Percentiles rank a stretch among this genome's conserved stretches.
Evolutionary conservation across 1,284 basidiomycete species (phyloP).

Genomic region (Exobasidium cylindrosporum): DNA sequence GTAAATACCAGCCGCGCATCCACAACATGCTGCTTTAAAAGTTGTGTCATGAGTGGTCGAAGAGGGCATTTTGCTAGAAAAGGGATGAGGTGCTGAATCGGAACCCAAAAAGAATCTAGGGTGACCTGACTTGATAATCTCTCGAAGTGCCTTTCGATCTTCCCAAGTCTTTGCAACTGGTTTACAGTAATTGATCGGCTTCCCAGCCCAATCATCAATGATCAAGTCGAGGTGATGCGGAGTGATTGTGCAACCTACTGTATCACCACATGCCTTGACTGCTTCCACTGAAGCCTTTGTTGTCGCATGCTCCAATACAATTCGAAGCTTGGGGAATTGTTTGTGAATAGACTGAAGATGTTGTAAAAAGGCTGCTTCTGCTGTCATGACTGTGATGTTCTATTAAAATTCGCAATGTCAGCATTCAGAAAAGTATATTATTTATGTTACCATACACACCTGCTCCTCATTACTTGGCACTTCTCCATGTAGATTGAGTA

Average conservation of each 20-base stretch:
- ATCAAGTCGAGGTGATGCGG: slow-evolving; percentile 92
- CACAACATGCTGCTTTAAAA: slow-evolving; percentile 24
- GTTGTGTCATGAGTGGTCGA: slow-evolving; percentile 26
- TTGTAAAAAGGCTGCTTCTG: slow-evolving; percentile 83
- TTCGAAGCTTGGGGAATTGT: slow-evolving; percentile 85
- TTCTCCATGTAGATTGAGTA: slow-evolving; percentile 96
- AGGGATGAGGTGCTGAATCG: slow-evolving; percentile 91
- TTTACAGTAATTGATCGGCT: slow-evolving; percentile 95
- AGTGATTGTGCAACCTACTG: slow-evolving; percentile 95
- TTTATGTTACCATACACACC: slow-evolving; percentile 58
- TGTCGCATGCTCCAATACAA: slow-evolving; percentile 98
- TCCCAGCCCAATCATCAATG: slow-evolving; percentile 95
- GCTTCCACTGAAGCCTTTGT: slow-evolving; percentile 90
- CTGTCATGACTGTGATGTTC: slow-evolving; percentile 91
- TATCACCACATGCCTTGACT: slow-evolving; percentile 59
- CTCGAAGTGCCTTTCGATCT: slow-evolving; percentile 79
- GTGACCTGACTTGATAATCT: slow-evolving; percentile 69
- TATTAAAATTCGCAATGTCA: too few relatives aligned
- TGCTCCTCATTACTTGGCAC: slow-evolving; percentile 81
- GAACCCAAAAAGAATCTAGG: slow-evolving; percentile 96
- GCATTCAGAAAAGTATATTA: background rate
- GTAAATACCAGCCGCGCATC: slow-evolving; percentile 53
- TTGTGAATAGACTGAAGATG: slow-evolving; percentile 80
- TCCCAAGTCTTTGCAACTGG: slow-evolving; percentile 95
- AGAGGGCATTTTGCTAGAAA: slow-evolving; percentile 70